Conservation (phyloP, 2,329 filamentous ascomycete species). For the Colletotrichum sublineola region DNA sequence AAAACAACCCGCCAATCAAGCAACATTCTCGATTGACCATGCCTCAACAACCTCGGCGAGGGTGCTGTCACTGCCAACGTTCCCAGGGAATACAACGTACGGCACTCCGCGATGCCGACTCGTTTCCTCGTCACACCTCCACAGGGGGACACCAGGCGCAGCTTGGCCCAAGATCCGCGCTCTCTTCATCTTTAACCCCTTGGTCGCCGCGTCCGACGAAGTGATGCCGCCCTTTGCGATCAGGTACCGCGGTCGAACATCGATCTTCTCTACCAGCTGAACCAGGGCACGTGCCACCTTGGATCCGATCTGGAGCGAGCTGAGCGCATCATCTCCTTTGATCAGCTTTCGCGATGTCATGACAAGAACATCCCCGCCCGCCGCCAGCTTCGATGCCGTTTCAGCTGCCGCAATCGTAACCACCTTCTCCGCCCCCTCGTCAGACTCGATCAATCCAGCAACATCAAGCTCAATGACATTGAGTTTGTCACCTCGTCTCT, state of each 20-base stretch:
- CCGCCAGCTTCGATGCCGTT: constrained; percentile 48
- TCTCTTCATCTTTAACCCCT: constrained; percentile 66
- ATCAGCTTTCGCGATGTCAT: constrained; percentile 71
- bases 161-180: constrained; percentile 70
- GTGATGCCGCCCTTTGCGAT: constrained; percentile 73
- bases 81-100: constrained; percentile 71
- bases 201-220: constrained; percentile 69
- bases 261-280: constrained; percentile 59
- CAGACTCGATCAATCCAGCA: constrained; percentile 32
- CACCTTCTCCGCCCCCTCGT: constrained; percentile 19
- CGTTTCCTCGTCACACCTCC: constrained; percentile 67
- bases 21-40: constrained; percentile 37
- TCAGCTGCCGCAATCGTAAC: constrained; percentile 43
- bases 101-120: constrained; percentile 65
- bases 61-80: constrained; percentile 65
- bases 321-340: constrained; percentile 57
- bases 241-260: constrained; percentile 65
- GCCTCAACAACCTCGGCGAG: constrained; percentile 58
- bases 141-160: constrained; percentile 69
- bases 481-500: constrained; percentile 41
- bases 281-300: constrained; percentile 66
- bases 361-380: constrained; percentile 66
- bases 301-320: constrained; percentile 67
- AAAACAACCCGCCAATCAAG: not conserved
- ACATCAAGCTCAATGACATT: constrained; percentile 44